phyloP scores from a whole-genome alignment of 1,284 basidiomycete genomes.

The Ceratobasidium sp. region DNA sequence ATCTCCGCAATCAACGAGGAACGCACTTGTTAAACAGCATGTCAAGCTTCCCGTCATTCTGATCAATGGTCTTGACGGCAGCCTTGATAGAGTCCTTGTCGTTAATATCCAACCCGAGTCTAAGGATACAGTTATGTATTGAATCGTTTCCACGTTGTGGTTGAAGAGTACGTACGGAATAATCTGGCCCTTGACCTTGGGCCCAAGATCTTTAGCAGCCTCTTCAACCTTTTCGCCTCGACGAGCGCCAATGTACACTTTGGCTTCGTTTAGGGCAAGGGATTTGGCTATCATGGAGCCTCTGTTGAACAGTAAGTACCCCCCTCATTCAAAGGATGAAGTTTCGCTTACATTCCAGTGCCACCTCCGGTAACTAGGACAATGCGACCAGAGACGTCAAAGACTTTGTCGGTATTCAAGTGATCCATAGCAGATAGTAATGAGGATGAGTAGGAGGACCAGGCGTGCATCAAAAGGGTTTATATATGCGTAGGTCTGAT shows the following conservation, averaged over 20 bases:
- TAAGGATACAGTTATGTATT: slow-evolving; percentile 52
- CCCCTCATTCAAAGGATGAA: background rate
- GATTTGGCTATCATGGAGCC: slow-evolving; percentile 77
- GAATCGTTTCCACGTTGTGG: background rate
- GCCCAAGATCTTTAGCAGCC: slow-evolving; percentile 56
- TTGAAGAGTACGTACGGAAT: slow-evolving; percentile 64
- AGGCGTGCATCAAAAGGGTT: too few species aligned
- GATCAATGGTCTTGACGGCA: slow-evolving; percentile 66
- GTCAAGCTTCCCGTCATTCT: slow-evolving; percentile 75
- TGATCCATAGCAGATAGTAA: too few species aligned
- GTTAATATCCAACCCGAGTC: slow-evolving; percentile 77
- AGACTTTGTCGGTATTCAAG: slow-evolving; percentile 55
- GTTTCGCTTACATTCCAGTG: slow-evolving; percentile 70
- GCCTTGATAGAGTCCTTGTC: slow-evolving; percentile 72
- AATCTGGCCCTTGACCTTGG: slow-evolving; percentile 59
- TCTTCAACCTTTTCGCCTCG: slow-evolving; percentile 72
- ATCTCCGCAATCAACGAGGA: slow-evolving; percentile 12
- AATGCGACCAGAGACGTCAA: slow-evolving; percentile 70
- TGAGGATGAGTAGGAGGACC: too few species aligned
- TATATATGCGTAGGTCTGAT: too few species aligned
- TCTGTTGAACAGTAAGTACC: slow-evolving; percentile 51
- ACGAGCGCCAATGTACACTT: slow-evolving; percentile 82
- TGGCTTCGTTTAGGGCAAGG: slow-evolving; percentile 82
- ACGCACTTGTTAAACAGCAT: slow-evolving; percentile 83
- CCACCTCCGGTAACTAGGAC: slow-evolving; percentile 85